phyloP scores from a whole-genome alignment of 495 filamentous ascomycete species.

The Collariella sp. region DNA sequence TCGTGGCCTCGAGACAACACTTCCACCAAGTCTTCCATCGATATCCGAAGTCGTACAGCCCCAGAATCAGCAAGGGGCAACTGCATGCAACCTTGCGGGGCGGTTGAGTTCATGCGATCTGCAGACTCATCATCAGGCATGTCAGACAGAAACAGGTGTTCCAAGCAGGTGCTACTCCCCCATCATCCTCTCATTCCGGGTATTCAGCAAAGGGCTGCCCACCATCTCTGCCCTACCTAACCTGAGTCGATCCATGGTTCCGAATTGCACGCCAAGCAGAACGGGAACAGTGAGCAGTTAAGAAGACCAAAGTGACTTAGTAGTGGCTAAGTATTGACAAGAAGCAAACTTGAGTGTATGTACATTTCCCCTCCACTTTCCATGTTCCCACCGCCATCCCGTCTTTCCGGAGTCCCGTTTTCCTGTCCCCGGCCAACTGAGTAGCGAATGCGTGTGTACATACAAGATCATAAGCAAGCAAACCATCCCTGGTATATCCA shows the following conservation, averaged over 20 bases:
- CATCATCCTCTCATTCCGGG: slow-evolving; percentile 11
- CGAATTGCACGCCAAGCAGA: neutral
- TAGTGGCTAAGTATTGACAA: slow-evolving; percentile 6
- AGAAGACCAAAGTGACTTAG: neutral
- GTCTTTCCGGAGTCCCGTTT: neutral
- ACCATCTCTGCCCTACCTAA: slow-evolving; percentile 3
- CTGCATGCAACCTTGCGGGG: slow-evolving; percentile 3
- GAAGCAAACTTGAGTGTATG: neutral
- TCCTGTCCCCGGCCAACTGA: neutral
- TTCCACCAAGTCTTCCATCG: slow-evolving; percentile 20
- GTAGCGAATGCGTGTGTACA: neutral
- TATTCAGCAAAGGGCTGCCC: slow-evolving; percentile 5
- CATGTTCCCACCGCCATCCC: neutral
- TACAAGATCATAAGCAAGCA: neutral
- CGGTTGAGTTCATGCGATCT: slow-evolving; percentile 5
- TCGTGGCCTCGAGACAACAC: neutral
- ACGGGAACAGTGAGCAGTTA: neutral
- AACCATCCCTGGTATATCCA: slow-evolving; percentile 11
- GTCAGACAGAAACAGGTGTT: neutral
- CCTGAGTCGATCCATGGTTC: neutral
- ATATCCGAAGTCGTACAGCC: slow-evolving; percentile 11
- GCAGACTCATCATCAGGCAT: neutral
- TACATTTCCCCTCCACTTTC: neutral
- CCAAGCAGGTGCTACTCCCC: neutral
- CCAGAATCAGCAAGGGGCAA: neutral